Base-by-base conservation (phyloP, 192 early-diverging fungal genomes). In the Umbelopsis sp. region DNA sequence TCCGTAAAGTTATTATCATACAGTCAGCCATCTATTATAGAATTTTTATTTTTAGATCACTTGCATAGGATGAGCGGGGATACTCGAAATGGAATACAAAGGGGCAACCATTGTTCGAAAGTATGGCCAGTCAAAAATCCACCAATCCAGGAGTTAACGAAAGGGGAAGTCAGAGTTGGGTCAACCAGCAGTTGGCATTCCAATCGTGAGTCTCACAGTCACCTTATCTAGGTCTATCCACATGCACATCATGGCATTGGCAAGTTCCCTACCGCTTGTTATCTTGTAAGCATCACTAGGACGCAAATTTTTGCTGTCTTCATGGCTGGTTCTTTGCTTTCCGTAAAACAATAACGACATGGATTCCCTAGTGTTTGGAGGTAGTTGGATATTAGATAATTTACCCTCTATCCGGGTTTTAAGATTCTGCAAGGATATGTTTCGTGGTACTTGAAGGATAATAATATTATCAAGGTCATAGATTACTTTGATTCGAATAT, bases 381-480 rank as follows among this genome's bases (percentile, higher is more conserved):
- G 17, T 1, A 14, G 2, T 5, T 62, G 25, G 25, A 62, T 34
- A 32, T 62, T 62, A 2, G 56, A 62, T 26, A 62, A 17, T 17
- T 62, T 62, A 26, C 29, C 34, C 10, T 22, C 56, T n/a, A 62
- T 62, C 17, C 26, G 32, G 4, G 44, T 65, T 32, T 53, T 41
- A 2, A 78, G 31, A 16, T 78, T 69, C 3, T 7, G 22, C 21
- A 78, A 50, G 12, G 43, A 17, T 36, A 78, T 78, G 14, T 54
- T 52, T 26, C 77, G 68, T 36, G 77, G 72, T 17, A 78, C 77
- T 38, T 74, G 73, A 16, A 74, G 62, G 9, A 74, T 68, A 10
- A 74, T 70, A 26, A 74, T 74, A 65, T 74, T 74, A n/a, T 74
- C 68, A 17, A 45, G 22, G 24, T 74, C 73, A 65, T 74, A 74